Evolutionary conservation across 257 asterid genomes (phyloP).

Genomic region (Prunella vulgaris): DNA sequence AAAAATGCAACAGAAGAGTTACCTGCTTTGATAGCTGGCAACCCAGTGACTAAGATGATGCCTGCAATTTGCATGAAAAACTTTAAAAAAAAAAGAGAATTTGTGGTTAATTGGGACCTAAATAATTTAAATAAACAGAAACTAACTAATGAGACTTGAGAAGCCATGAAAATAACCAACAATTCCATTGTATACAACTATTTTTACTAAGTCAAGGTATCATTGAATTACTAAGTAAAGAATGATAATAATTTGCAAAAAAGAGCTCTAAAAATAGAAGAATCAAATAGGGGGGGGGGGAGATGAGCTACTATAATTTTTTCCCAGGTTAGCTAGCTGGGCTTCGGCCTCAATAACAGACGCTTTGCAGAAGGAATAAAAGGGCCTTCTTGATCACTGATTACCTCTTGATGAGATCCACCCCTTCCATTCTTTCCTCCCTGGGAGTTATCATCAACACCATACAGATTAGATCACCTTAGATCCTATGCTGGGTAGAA

Average conservation of each 20-base stretch:
- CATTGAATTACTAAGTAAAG: constrained; percentile 21
- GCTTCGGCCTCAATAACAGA: constrained; percentile 44
- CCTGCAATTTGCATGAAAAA: no score
- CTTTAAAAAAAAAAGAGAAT: no score
- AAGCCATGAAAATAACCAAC: constrained; percentile 13
- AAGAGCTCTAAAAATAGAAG: constrained; percentile 24
- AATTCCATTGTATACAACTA: constrained; percentile 27
- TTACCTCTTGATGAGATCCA: constrained; percentile 33
- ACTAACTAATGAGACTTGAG: neutral
- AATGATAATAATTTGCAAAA: constrained; percentile 26
- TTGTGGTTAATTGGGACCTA: no score
- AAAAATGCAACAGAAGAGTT: no score
- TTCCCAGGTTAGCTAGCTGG: constrained; percentile 30
- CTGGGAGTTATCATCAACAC: constrained; percentile 30
- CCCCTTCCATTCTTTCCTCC: constrained; percentile 34
- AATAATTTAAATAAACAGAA: no score
- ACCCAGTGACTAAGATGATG: no score
- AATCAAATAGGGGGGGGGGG: neutral
- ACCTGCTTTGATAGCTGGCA: no score
- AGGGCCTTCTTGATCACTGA: constrained; percentile 46
- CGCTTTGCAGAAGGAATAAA: constrained; percentile 41
- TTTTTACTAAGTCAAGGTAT: constrained; percentile 9
- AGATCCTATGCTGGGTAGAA: constrained; percentile 24
- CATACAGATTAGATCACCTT: constrained; percentile 32
- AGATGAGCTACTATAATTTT: neutral